A percentile compares a stretch with the other conserved stretches of the same genome.
These are phyloP conservation scores for Rosa lucieae DNA, from an alignment of 306 rosid species.

Conservation along the genomic window DNA sequence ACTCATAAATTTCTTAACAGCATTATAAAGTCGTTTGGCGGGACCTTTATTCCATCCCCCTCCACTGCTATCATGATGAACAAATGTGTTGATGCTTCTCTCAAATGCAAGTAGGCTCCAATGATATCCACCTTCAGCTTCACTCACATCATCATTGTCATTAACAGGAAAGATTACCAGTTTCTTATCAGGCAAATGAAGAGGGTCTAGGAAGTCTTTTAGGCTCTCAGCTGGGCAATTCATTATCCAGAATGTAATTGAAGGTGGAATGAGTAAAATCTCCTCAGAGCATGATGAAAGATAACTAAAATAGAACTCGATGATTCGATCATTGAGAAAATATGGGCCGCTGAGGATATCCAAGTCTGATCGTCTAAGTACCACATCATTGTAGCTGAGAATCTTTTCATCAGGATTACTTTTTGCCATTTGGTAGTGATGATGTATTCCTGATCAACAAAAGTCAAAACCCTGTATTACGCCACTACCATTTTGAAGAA, in stretches of 20 bases:
- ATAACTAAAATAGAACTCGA: slow-evolving; percentile 77
- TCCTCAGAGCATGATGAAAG: slow-evolving; percentile 51
- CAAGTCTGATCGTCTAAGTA: slow-evolving; percentile 72
- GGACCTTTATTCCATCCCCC: slow-evolving; percentile 38
- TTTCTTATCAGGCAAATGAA: slow-evolving; percentile 50
- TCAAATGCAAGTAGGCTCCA: slow-evolving; percentile 88
- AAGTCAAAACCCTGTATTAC: slow-evolving; percentile 8
- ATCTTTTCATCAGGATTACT: slow-evolving; percentile 61
- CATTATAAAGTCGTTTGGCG: slow-evolving; percentile 59
- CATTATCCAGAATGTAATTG: slow-evolving; percentile 81
- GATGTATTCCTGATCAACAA: slow-evolving; percentile 12
- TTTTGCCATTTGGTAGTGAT: slow-evolving; percentile 38
- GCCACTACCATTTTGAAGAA: not conserved
- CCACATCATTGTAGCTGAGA: slow-evolving; percentile 88
- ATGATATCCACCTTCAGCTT: slow-evolving; percentile 83
- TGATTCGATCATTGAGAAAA: slow-evolving; percentile 77
- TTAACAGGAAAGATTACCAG: slow-evolving; percentile 76
- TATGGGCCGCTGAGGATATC: slow-evolving; percentile 71
- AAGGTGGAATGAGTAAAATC: slow-evolving; percentile 71
- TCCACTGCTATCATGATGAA: slow-evolving; percentile 70
- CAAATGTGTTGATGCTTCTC: slow-evolving; percentile 53
- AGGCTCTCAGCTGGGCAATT: slow-evolving; percentile 58
- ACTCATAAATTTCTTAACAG: slow-evolving; percentile 46
- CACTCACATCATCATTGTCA: slow-evolving; percentile 61
- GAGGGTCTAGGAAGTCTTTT: slow-evolving; percentile 72